Conservation (phyloP, 139 green algal species). For the Chara braunii region DNA sequence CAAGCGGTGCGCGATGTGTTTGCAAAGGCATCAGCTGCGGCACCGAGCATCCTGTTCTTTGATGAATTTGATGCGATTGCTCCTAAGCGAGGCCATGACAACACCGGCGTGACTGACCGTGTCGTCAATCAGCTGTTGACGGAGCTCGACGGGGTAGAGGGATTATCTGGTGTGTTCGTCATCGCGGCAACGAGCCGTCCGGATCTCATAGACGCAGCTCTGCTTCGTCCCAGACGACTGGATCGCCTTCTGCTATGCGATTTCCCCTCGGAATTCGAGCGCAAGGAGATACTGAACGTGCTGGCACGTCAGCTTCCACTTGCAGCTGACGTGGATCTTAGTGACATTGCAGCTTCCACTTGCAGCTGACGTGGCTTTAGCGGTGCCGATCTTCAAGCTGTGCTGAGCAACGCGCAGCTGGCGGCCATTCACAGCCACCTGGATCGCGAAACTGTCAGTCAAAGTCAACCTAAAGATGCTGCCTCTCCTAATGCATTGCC, state of each 20-base stretch:
- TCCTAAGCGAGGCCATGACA: slow-evolving; percentile 83
- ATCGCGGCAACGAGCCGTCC: slow-evolving; percentile 72
- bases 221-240: slow-evolving; percentile 43
- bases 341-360: slow-evolving; percentile 19
- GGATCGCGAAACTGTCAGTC: slow-evolving; percentile 14
- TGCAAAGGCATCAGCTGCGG: slow-evolving; percentile 63
- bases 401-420: slow-evolving; percentile 45
- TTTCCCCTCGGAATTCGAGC: slow-evolving; percentile 32
- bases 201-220: slow-evolving; percentile 45
- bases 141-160: slow-evolving; percentile 93
- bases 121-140: slow-evolving; percentile 96
- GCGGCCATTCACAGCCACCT: slow-evolving; percentile 32
- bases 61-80: slow-evolving; percentile 98
- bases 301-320: slow-evolving; percentile 5
- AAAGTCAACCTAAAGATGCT: too few relatives aligned
- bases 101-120: slow-evolving; percentile 84
- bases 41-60: slow-evolving; percentile 97
- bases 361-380: slow-evolving; percentile 42
- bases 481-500: not conserved
- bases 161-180: slow-evolving; percentile 77
- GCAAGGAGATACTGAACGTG: slow-evolving; percentile 34
- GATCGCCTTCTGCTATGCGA: slow-evolving; percentile 41
- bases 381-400: slow-evolving; percentile 41
- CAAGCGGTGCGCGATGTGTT: slow-evolving; percentile 82
- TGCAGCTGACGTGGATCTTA: not conserved